Evolutionary conservation across 2,329 filamentous ascomycete genomes (phyloP).

Genomic region (Hypoxylon sp.): DNA sequence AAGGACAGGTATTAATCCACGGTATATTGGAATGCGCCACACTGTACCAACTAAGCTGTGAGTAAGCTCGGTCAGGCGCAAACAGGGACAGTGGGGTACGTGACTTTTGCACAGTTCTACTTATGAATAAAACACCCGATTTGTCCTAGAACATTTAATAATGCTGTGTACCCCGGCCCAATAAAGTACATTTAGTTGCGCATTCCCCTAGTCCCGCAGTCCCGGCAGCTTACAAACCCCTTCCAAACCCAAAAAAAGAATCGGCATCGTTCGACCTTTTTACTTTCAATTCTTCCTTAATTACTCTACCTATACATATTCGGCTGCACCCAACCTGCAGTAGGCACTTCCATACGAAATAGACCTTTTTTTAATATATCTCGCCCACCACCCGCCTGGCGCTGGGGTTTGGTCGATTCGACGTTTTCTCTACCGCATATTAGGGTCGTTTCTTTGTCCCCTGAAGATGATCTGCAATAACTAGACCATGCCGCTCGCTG

Average conservation of each 20-base stretch:
- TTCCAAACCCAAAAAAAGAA: constrained; percentile 29
- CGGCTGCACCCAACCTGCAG: constrained; percentile 3
- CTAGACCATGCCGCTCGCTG: constrained; percentile 43
- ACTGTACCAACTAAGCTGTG: constrained; percentile 16
- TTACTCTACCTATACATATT: neutral
- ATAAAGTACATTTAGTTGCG: constrained; percentile 12
- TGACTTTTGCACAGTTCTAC: constrained; percentile 13
- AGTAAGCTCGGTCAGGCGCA: constrained; percentile 21
- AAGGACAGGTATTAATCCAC: constrained; percentile 15
- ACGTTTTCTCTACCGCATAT: constrained; percentile 15
- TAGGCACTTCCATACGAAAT: constrained; percentile 19
- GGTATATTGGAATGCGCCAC: constrained; percentile 11
- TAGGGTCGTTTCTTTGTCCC: constrained; percentile 23
- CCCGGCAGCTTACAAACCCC: constrained; percentile 43
- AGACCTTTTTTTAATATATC: constrained; percentile 33
- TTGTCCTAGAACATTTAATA: constrained; percentile 30
- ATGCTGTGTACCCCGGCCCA: constrained; percentile 5
- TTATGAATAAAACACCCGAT: constrained; percentile 29
- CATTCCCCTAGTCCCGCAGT: constrained; percentile 3
- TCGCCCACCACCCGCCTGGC: constrained; percentile 40
- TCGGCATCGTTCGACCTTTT: constrained; percentile 41
- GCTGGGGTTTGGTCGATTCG: constrained; percentile 41
- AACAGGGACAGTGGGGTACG: constrained; percentile 2
- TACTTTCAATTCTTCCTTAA: constrained; percentile 32
- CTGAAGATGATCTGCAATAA: constrained; percentile 20